Base-by-base conservation (phyloP, 73 alveolate genomes). In the Durusdinium trenchii region DNA sequence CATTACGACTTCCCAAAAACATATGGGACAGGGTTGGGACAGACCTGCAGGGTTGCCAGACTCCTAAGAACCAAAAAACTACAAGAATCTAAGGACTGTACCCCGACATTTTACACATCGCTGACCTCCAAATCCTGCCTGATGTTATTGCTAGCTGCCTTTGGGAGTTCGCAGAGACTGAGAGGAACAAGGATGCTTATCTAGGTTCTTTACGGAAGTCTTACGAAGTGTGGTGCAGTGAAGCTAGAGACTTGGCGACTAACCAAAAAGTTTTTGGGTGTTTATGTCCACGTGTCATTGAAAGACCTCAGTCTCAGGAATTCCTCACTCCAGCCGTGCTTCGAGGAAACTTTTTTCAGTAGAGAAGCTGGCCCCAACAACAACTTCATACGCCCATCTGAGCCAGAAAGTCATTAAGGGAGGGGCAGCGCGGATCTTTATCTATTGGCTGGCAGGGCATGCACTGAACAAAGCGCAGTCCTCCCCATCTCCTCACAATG, bases 91-190 rank as follows among this genome's bases (percentile, higher is more conserved):
- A 38, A 71, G 84, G 84, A 38, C 30, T 71, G 20, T 71, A 71
- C 50, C 84, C 84, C 30, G 84, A 71, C 35, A 35, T 71, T 35
- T 51, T 71, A 38, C 84, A 71, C 84, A 71, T 71, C 84, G n/a
- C 51, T 36, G 84, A 71, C 51, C 84, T 71, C 51, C 84, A 71
- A 71, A 71, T 71, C n/a, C n/a, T 71, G 12, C 84, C 84, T 18
- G 84, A 71, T 71, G 84, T 51, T 35, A 51, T 71, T 35, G 84
- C 84, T 7, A 36, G 51, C 40, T 26, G 51, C 40, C 84, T 71
- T 6, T 35, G 9, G n/a, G 84, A 71, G 50, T 32, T 71, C 20
- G 84, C 40, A 0, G 30, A 36, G 40, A n/a, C n/a, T n/a, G 84
- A 6, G 50, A 51, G 84, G 26, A 28, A 71, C 84, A 35, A 38